Evolutionary conservation across 305 asterid species (phyloP).

Genomic region (Solanum hybrid): DNA sequence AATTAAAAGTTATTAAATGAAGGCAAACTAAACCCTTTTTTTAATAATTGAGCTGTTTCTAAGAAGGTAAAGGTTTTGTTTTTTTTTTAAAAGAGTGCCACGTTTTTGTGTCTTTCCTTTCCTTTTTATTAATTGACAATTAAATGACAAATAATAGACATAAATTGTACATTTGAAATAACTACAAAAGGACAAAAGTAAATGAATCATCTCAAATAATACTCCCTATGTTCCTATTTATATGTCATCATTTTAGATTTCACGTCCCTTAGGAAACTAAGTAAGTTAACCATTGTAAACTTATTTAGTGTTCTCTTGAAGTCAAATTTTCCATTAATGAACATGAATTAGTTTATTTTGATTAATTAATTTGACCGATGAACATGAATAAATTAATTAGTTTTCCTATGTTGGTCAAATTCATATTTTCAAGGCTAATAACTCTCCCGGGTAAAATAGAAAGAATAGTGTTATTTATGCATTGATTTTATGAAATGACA

Average conservation of each 20-base stretch:
- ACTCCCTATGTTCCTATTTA: background rate
- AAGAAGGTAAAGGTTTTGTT: background rate
- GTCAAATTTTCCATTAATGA: background rate
- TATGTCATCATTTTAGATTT: background rate
- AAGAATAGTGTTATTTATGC: background rate
- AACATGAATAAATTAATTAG: background rate
- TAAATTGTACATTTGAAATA: background rate
- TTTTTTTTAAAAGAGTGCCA: background rate
- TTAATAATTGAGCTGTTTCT: background rate
- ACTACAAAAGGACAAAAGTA: background rate
- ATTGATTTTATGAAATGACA: too few relatives aligned
- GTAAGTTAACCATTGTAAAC: background rate
- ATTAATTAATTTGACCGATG: too few relatives aligned
- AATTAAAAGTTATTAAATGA: background rate
- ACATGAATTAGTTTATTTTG: too few relatives aligned
- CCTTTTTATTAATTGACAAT: background rate
- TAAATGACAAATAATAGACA: background rate
- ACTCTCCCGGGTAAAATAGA: background rate
- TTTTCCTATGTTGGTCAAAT: background rate
- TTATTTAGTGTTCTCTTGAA: background rate
- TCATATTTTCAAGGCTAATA: background rate
- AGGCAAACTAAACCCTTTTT: background rate
- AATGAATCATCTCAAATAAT: background rate
- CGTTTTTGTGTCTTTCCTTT: background rate
- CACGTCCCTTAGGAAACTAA: background rate